Base-by-base conservation (phyloP, 345 rosid genomes). In the Camelina neglecta region DNA sequence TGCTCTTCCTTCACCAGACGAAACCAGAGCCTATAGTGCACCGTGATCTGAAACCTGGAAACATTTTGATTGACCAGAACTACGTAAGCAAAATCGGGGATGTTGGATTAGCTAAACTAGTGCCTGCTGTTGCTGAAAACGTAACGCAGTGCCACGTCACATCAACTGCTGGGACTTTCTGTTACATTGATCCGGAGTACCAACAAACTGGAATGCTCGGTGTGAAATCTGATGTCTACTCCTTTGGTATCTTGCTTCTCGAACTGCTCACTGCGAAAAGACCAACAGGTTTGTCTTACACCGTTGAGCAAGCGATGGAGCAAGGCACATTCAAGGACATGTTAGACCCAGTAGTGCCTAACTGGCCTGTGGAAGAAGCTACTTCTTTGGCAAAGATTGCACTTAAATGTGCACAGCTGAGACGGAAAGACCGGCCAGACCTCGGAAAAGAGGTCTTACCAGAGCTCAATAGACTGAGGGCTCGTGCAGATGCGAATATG, bases 11-110 rank as follows among this genome's bases (percentile, higher is more conserved):
- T 60, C 98, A 94, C 78, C 96, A 94, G 83, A 84, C 90, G 11
- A 94, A 90, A 84, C 98, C 98, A 2, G 96, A 94, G 73, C 98
- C 98, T 4, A 75, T 92, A n/a, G 98, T 94, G 73, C 98, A 94
- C 76, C 92, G 98, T 49, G 98, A 94, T 82, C 87, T 94, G 13
- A 94, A 92, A 81, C 98, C 98, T 0, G 98, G 84, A 33, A 94
- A 94, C 79, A 89, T 94, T 73, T 84, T 94, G 78, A 82, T 94
- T 33, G 98, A 94, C 83, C 81, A 82, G 69, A 86, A 92, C 83
- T 92, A 89, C 20, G 91, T 86, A 36, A 86, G 93, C 77, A 94
- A 94, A 83, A 87, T 94, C 1, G 78, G 96, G 12, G 96, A 94
- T 54, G 98, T 94, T 5, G 98, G 97, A 57, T 82, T 92, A 75